Evolutionary conservation across 306 rosid species (phyloP).

Genomic region (Cucurbita moschata): DNA sequence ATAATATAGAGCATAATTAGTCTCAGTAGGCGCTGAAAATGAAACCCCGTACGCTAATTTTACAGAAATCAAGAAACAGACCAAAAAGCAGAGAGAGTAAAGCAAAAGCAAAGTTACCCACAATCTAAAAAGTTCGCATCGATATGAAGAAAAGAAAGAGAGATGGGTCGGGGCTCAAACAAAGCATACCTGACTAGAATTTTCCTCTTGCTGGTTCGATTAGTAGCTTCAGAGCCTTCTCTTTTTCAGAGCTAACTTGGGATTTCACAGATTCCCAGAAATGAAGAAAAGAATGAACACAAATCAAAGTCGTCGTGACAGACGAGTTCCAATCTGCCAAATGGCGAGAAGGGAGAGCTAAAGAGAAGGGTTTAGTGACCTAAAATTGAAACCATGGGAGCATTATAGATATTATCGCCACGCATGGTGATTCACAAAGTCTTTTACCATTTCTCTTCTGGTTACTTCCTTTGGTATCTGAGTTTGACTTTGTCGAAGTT

Average conservation of each 20-base stretch:
- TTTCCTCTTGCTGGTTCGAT: background rate
- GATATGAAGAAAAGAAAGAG: background rate
- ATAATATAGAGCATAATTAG: background rate
- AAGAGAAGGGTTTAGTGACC: background rate
- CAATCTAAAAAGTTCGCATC: background rate
- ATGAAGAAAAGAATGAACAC: background rate
- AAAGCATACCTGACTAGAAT: background rate
- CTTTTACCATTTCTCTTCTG: background rate
- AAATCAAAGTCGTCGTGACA: background rate
- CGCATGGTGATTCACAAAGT: background rate
- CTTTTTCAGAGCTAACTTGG: background rate
- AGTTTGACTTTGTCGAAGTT: background rate
- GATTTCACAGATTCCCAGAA: background rate
- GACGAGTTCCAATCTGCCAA: background rate
- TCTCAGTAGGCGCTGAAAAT: background rate
- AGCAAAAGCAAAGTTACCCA: conserved; percentile 2
- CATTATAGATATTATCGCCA: background rate
- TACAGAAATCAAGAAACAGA: background rate
- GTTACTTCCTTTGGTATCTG: background rate
- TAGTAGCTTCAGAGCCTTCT: background rate
- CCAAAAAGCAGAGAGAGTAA: background rate
- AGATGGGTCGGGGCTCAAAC: background rate
- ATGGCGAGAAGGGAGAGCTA: background rate
- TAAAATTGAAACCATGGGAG: background rate
- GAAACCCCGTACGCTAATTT: background rate